Evolutionary conservation across 805 yeast species (phyloP).

Genomic region (Barnettozyma sucrosica): DNA sequence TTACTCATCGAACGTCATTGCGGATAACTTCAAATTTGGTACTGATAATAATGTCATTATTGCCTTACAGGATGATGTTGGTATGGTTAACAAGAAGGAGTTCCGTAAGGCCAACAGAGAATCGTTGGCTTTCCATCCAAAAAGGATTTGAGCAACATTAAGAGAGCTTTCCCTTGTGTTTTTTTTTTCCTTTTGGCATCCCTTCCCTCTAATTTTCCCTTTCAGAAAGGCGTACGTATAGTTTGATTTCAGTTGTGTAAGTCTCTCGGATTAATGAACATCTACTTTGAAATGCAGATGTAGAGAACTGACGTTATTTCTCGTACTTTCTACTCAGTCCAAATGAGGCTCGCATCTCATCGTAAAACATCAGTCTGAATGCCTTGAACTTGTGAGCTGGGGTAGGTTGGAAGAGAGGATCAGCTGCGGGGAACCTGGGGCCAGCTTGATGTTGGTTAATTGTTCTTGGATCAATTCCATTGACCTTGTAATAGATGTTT

Average conservation of each 20-base stretch:
- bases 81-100: conserved; percentile 55
- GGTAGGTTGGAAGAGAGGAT: conserved; percentile 38
- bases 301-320: neutral
- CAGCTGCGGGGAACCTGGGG: conserved; percentile 18
- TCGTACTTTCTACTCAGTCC: conserved; percentile 35
- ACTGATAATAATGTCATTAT: conserved; percentile 65
- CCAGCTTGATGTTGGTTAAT: conserved; percentile 10
- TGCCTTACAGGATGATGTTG: conserved; percentile 72
- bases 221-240: neutral
- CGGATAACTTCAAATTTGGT: conserved; percentile 75
- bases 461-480: conserved; percentile 46
- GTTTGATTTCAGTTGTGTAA: neutral
- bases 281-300: conserved; percentile 1
- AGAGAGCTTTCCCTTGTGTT: neutral
- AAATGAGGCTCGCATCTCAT: conserved; percentile 52
- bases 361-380: conserved; percentile 48
- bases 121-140: conserved; percentile 30
- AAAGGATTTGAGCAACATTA: conserved; percentile 2
- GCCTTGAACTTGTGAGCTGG: conserved; percentile 53
- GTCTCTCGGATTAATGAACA: neutral
- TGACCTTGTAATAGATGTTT: conserved; percentile 55
- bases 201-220: neutral
- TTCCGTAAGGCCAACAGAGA: conserved; percentile 53
- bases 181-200: neutral
- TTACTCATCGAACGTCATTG: conserved; percentile 56